Conservation (phyloP, 495 filamentous ascomycete genomes). For the Penicillium nucicola region DNA sequence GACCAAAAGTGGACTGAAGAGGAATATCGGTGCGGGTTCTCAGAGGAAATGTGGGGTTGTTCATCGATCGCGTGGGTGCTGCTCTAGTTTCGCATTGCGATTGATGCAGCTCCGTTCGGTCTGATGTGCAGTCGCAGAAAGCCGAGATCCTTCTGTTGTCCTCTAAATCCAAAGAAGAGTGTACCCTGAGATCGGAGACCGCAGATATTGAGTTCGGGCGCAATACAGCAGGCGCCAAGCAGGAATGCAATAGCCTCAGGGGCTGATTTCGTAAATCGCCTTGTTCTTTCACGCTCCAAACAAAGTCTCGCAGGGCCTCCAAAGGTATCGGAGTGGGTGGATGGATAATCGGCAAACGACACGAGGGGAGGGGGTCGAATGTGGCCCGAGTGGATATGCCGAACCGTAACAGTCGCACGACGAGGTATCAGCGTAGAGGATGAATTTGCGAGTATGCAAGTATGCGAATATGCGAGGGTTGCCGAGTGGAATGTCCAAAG, state of each 20-base stretch:
- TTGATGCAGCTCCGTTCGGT: constrained; percentile 8
- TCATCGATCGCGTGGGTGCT: constrained; percentile 27
- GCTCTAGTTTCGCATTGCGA: constrained; percentile 44
- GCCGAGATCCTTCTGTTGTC: background rate
- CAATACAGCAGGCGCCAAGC: constrained; percentile 4
- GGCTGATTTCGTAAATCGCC: background rate
- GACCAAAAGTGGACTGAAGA: constrained; percentile 9
- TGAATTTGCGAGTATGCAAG: background rate
- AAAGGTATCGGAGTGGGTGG: background rate
- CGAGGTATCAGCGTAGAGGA: background rate
- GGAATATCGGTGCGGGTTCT: constrained; percentile 18
- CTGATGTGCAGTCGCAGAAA: background rate
- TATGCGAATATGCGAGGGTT: constrained; percentile 2
- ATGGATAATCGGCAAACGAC: constrained; percentile 13
- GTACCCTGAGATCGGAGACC: constrained; percentile 4
- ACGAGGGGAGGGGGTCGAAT: constrained; percentile 9
- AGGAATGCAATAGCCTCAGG: background rate
- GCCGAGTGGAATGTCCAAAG: background rate
- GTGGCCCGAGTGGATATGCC: constrained; percentile 9
- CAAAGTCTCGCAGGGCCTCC: background rate
- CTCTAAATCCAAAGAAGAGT: background rate
- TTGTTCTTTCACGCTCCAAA: background rate
- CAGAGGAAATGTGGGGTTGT: constrained; percentile 16
- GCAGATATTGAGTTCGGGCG: background rate
- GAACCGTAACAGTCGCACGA: constrained; percentile 3